These are phyloP conservation scores for Vitis hybrid DNA, from an alignment of 177 flowering plant species.

Conservation along the genomic window DNA sequence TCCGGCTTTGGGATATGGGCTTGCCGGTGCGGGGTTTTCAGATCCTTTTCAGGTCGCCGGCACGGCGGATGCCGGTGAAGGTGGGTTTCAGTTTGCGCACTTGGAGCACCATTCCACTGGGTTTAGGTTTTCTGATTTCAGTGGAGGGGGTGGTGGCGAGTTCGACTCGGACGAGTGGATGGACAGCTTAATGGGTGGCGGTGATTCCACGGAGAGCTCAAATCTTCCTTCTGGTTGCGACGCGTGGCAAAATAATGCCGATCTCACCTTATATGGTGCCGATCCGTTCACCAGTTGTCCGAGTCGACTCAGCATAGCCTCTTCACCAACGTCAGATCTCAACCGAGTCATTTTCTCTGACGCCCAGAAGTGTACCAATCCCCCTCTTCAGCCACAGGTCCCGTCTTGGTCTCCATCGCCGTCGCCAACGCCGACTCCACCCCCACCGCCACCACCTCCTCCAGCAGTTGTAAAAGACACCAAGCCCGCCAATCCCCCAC, in stretches of 20 bases:
- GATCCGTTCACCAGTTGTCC: conserved; percentile 63
- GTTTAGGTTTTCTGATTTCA: conserved; percentile 58
- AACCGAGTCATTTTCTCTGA: conserved; percentile 53
- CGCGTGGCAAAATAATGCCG: conserved; percentile 50
- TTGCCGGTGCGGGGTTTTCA: conserved; percentile 42
- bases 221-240: conserved; percentile 53
- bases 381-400: conserved; percentile 14
- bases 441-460: conserved; percentile 20
- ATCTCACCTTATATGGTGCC: conserved; percentile 37
- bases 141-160: conserved; percentile 44
- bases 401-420: conserved; percentile 34
- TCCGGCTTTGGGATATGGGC: conserved; percentile 31
- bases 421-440: conserved; percentile 12
- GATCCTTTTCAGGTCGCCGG: conserved; percentile 50
- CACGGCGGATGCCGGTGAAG: conserved; percentile 38
- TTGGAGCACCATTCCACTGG: conserved; percentile 40
- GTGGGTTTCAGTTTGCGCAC: conserved; percentile 44
- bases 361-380: conserved; percentile 22
- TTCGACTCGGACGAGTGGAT: conserved; percentile 96
- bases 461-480: conserved; percentile 11
- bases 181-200: conserved; percentile 78
- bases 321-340: conserved; percentile 55
- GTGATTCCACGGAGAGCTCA: conserved; percentile 66
- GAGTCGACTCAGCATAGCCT: conserved; percentile 40
- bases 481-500: conserved; percentile 10